Conservation (phyloP, 768 basidiomycete species). For the Tephrocybe sp. region DNA sequence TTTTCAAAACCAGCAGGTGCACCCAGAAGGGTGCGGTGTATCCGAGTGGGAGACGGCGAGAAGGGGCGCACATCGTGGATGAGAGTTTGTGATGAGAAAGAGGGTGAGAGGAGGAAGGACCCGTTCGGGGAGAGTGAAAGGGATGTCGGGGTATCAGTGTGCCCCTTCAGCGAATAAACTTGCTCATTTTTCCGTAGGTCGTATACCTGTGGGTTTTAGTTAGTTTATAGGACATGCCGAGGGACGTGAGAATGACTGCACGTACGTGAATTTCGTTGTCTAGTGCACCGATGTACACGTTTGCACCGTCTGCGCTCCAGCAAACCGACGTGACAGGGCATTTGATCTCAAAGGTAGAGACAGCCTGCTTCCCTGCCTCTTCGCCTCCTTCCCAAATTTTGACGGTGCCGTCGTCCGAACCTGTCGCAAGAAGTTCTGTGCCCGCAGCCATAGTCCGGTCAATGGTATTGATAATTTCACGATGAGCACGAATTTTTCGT, state of each 20-base stretch:
- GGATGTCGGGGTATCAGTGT: constrained; percentile 92
- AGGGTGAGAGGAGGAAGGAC: constrained; percentile 84
- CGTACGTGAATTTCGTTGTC: constrained; percentile 96
- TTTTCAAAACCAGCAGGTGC: constrained; percentile 96
- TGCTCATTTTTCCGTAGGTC: constrained; percentile 86
- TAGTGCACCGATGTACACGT: constrained; percentile 86
- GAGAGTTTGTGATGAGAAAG: constrained; percentile 85
- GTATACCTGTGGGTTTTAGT: constrained; percentile 57
- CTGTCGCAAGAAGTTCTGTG: constrained; percentile 82
- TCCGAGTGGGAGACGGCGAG: constrained; percentile 76
- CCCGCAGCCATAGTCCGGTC: constrained; percentile 87
- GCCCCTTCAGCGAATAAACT: constrained; percentile 79
- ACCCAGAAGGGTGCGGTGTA: constrained; percentile 79
- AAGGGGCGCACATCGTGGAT: constrained; percentile 95
- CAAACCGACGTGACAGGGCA: constrained; percentile 91
- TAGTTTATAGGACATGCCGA: constrained; percentile 5
- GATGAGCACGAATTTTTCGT: constrained; percentile 83
- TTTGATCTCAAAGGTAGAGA: constrained; percentile 81
- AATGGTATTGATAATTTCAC: constrained; percentile 87
- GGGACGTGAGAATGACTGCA: constrained; percentile 18
- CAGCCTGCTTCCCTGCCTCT: constrained; percentile 67
- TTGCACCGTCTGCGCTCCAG: constrained; percentile 90
- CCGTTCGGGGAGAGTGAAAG: constrained; percentile 91
- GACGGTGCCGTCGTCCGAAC: constrained; percentile 90
- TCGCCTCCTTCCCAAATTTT: constrained; percentile 90